These are phyloP conservation scores for Beta corolliflora DNA, from an alignment of 179 eudicot genomes.

Conservation along the genomic window DNA sequence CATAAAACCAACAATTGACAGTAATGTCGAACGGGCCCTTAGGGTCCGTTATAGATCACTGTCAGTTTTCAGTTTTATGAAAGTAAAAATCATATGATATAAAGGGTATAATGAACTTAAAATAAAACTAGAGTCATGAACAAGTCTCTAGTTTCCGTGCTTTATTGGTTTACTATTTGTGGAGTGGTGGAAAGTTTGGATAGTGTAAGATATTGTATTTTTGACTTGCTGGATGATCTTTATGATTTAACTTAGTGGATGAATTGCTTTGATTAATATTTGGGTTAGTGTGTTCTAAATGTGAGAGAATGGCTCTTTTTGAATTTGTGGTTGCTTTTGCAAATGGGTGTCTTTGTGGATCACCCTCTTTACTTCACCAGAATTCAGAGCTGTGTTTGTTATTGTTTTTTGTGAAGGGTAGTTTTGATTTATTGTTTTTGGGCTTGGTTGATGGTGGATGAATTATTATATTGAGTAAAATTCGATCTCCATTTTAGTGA, in stretches of 20 bases:
- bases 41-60: no score
- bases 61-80: no score
- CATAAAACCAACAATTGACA: no score
- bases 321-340: slow-evolving; percentile 11
- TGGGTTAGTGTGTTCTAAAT: neutral
- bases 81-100: no score
- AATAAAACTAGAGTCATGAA: no score
- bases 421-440: slow-evolving; percentile 1
- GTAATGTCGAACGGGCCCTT: no score
- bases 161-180: neutral
- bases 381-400: neutral
- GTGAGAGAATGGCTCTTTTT: neutral
- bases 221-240: neutral
- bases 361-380: neutral
- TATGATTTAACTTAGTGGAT: neutral
- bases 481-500: neutral
- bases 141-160: no score
- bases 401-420: neutral
- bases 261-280: neutral
- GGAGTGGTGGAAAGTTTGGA: neutral
- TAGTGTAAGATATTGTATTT: neutral
- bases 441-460: neutral
- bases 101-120: no score
- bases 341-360: neutral
- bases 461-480: no score